Evolutionary conservation across 2,329 filamentous ascomycete species (phyloP).

Genomic region (Colletotrichum sublineola): DNA sequence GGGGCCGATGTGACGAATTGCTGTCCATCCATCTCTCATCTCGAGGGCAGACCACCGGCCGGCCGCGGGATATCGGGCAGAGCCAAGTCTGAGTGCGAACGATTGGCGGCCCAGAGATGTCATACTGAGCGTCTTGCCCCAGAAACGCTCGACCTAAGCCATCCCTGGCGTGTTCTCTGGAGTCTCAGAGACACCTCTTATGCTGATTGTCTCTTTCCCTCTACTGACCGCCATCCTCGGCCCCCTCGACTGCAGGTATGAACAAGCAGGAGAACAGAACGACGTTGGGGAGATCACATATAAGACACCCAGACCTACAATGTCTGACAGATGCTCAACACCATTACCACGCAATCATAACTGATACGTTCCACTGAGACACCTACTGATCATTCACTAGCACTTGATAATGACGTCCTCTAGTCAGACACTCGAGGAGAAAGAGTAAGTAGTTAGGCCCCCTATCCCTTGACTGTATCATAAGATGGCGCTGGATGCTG

Average conservation of each 20-base stretch:
- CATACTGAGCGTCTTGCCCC: background rate
- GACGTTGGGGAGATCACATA: background rate
- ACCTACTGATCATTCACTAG: background rate
- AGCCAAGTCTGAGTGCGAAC: constrained; percentile 22
- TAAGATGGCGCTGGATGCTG: background rate
- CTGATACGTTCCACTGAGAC: background rate
- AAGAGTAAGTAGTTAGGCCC: background rate
- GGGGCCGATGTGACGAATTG: background rate
- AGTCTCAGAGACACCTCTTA: background rate
- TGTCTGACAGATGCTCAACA: background rate
- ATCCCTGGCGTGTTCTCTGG: background rate
- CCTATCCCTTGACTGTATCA: background rate
- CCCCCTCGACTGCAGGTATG: background rate
- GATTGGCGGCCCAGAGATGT: constrained; percentile 24
- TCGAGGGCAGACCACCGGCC: constrained; percentile 16
- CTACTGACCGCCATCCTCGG: background rate
- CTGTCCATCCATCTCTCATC: constrained; percentile 1
- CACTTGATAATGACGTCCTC: constrained; percentile 1
- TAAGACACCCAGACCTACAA: constrained; percentile 8
- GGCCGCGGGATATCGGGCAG: background rate
- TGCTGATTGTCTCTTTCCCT: constrained; percentile 1
- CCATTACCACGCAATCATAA: background rate
- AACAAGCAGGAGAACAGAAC: background rate
- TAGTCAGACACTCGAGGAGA: background rate
- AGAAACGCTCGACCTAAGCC: background rate